Conservation (phyloP, 768 basidiomycete species). For the Boletus subparvulus region DNA sequence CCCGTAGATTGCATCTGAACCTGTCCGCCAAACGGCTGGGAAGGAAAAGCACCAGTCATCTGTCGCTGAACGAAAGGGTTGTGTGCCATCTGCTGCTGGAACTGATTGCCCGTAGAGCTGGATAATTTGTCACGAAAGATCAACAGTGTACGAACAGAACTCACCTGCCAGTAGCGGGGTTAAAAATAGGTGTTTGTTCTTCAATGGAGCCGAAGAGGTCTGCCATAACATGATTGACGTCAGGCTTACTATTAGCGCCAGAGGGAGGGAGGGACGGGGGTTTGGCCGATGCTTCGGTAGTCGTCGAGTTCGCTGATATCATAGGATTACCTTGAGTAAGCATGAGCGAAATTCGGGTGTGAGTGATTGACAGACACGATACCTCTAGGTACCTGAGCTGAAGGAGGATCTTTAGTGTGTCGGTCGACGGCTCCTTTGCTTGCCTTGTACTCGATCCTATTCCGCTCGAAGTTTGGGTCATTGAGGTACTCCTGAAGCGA, state of each 20-base stretch:
- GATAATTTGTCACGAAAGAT: constrained; percentile 11
- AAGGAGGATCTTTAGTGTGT: constrained; percentile 12
- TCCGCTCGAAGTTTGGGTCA: constrained; percentile 96
- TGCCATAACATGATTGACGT: constrained; percentile 49
- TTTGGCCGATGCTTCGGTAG: constrained; percentile 21
- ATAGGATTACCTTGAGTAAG: constrained; percentile 14
- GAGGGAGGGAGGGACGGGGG: constrained; percentile 25
- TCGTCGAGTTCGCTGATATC: constrained; percentile 20
- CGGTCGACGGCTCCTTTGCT: constrained; percentile 68
- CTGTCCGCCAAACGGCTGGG: constrained; percentile 45
- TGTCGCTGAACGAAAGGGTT: constrained; percentile 79
- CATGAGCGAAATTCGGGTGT: not conserved
- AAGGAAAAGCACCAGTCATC: constrained; percentile 45
- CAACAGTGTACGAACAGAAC: not conserved
- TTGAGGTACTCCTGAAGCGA: constrained; percentile 94
- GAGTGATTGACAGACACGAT: not conserved
- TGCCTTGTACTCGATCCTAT: constrained; percentile 86
- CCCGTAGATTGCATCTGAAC: constrained; percentile 58
- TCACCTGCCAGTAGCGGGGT: constrained; percentile 57
- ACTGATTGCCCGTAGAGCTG: constrained; percentile 50
- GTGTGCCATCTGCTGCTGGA: constrained; percentile 56
- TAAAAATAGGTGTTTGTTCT: constrained; percentile 71
- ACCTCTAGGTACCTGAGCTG: constrained; percentile 20
- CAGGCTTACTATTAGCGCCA: constrained; percentile 32
- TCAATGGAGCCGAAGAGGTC: constrained; percentile 95